A percentile compares a stretch with the other conserved stretches of the same genome.
Evolutionary conservation across 2,329 filamentous ascomycete genomes (phyloP).

Genomic region (Fusarium duplospermum): DNA sequence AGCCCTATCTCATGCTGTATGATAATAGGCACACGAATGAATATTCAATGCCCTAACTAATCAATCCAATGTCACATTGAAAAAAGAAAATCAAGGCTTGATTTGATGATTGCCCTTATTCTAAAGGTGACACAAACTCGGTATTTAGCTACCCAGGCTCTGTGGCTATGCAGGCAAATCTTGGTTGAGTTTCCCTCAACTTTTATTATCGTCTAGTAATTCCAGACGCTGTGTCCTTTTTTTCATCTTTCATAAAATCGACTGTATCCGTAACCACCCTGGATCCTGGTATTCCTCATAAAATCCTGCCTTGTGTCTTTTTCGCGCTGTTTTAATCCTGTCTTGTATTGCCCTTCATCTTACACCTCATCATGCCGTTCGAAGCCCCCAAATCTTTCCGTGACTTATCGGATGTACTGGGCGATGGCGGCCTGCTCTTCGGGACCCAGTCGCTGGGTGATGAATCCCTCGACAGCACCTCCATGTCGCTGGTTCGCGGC

Average conservation of each 20-base stretch:
- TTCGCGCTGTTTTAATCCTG: background rate
- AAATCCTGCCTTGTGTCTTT: background rate
- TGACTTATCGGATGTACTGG: conserved; percentile 59
- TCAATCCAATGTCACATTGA: background rate
- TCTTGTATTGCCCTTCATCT: background rate
- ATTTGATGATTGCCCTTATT: background rate
- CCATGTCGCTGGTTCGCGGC: conserved; percentile 79
- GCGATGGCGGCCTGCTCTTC: conserved; percentile 68
- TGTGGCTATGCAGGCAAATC: background rate
- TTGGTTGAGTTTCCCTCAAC: background rate
- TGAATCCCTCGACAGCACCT: conserved; percentile 77
- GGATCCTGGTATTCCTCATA: conserved; percentile 1
- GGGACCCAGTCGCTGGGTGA: conserved; percentile 75
- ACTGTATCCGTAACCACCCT: background rate
- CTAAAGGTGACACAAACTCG: background rate
- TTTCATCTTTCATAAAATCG: background rate
- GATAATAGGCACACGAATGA: background rate
- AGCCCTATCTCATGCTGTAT: background rate
- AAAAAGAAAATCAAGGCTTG: background rate
- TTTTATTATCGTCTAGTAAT: background rate
- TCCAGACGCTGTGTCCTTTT: background rate
- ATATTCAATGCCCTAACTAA: background rate
- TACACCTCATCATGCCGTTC: background rate
- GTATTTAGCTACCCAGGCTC: background rate
- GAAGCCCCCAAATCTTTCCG: background rate